Percentiles rank a stretch among this genome's conserved stretches.
Conservation (phyloP, 805 yeast species). For the Millerozyma acaciae region DNA sequence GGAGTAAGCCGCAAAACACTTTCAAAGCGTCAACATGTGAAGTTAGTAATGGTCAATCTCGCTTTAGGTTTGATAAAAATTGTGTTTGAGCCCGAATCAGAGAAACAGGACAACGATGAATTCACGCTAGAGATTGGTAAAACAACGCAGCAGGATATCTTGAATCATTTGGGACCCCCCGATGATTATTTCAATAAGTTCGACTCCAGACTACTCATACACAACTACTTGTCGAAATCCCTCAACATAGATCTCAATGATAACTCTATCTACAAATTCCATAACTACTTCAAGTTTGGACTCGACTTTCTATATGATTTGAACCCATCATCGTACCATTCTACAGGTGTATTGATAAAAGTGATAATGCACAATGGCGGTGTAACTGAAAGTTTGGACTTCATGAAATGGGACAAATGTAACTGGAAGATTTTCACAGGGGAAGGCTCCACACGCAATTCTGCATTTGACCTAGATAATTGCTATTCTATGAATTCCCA, state of each 20-base stretch:
- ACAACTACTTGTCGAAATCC: conserved; percentile 24
- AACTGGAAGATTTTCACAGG: conserved; percentile 35
- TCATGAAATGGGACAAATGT: conserved; percentile 52
- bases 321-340: conserved; percentile 15
- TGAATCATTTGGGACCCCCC: conserved; percentile 52
- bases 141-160: conserved; percentile 47
- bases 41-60: conserved; percentile 15
- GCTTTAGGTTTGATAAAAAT: conserved; percentile 21
- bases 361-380: conserved; percentile 50
- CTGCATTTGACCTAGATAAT: background rate
- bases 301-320: conserved; percentile 51
- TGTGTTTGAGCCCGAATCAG: conserved; percentile 7
- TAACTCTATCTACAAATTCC: conserved; percentile 34
- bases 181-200: conserved; percentile 47
- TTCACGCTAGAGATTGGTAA: conserved; percentile 31
- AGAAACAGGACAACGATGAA: conserved; percentile 1
- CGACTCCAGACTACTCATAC: conserved; percentile 42
- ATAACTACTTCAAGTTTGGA: conserved; percentile 54
- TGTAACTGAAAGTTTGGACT: conserved; percentile 46
- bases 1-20: too few relatives aligned
- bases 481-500: conserved; percentile 14
- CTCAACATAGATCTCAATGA: conserved; percentile 9
- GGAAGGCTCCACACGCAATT: conserved; percentile 1
- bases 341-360: conserved; percentile 39
- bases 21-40: conserved; percentile 7